Evolutionary conservation across 345 rosid species (phyloP).

Genomic region (Capsella bursapastoris): DNA sequence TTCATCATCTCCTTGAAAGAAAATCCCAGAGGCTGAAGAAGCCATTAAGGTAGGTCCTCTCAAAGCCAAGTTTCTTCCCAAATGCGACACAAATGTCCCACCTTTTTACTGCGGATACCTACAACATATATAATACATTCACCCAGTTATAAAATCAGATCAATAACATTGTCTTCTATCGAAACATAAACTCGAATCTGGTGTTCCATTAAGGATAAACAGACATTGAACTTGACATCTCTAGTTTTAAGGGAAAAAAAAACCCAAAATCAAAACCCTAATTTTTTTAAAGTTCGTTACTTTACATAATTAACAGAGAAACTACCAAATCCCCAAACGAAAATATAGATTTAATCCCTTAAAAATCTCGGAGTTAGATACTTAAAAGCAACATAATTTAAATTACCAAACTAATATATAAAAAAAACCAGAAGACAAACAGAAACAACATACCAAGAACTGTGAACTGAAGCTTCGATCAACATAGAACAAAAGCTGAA

Average conservation of each 20-base stretch:
- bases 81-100: conserved; percentile 27
- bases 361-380: background rate
- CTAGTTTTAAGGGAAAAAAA: background rate
- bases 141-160: background rate
- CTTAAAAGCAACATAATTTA: background rate
- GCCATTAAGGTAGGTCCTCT: conserved; percentile 80
- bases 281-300: conserved; percentile 23
- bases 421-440: conserved; percentile 2
- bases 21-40: conserved; percentile 92
- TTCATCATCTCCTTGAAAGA: conserved; percentile 96
- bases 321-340: background rate
- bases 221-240: background rate
- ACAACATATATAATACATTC: conserved; percentile 12
- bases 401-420: background rate
- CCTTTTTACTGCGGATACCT: conserved; percentile 38
- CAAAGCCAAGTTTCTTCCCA: conserved; percentile 42
- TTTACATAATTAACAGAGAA: background rate
- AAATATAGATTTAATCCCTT: background rate
- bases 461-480: conserved; percentile 34
- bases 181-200: conserved; percentile 15
- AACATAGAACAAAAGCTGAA: conserved; percentile 4
- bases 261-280: conserved; percentile 40
- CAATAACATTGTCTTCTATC: background rate
- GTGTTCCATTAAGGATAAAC: background rate
- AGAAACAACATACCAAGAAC: conserved; percentile 39